Evolutionary conservation across 768 basidiomycete species (phyloP).

Genomic region (Terana coerulea): DNA sequence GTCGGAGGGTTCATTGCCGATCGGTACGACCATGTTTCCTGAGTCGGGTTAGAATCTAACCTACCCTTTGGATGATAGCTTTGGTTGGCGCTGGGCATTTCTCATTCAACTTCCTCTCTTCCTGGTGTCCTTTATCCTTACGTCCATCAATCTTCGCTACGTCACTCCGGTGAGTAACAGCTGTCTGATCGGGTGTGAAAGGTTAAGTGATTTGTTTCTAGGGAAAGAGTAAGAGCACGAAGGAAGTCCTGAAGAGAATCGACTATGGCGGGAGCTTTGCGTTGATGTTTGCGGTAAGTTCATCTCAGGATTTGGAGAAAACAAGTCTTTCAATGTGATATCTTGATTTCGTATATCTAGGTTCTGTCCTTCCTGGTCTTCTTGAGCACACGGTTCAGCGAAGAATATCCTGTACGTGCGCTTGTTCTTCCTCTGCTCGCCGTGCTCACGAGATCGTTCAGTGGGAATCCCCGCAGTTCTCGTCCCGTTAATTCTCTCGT

Average conservation of each 20-base stretch:
- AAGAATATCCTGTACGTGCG: conserved; percentile 50
- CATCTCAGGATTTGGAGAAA: background rate
- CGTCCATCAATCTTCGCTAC: conserved; percentile 57
- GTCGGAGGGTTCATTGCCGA: conserved; percentile 70
- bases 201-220: conserved; percentile 22
- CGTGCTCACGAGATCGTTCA: conserved; percentile 21
- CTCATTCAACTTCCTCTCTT: conserved; percentile 71
- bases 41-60: background rate
- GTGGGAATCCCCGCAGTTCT: conserved; percentile 62
- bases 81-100: conserved; percentile 84
- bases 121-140: conserved; percentile 52
- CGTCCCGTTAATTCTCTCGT: conserved; percentile 41
- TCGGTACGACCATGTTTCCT: conserved; percentile 36
- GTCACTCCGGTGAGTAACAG: conserved; percentile 55
- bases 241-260: conserved; percentile 67
- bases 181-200: conserved; percentile 9
- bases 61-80: conserved; percentile 31
- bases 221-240: conserved; percentile 65
- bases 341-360: conserved; percentile 23
- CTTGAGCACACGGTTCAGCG: conserved; percentile 67
- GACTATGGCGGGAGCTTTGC: conserved; percentile 72
- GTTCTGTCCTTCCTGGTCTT: conserved; percentile 56
- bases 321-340: no score
- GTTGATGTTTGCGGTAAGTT: conserved; percentile 55
- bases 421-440: background rate